phyloP scores from a whole-genome alignment of 495 filamentous ascomycete species.

The Tuber calosporum region DNA sequence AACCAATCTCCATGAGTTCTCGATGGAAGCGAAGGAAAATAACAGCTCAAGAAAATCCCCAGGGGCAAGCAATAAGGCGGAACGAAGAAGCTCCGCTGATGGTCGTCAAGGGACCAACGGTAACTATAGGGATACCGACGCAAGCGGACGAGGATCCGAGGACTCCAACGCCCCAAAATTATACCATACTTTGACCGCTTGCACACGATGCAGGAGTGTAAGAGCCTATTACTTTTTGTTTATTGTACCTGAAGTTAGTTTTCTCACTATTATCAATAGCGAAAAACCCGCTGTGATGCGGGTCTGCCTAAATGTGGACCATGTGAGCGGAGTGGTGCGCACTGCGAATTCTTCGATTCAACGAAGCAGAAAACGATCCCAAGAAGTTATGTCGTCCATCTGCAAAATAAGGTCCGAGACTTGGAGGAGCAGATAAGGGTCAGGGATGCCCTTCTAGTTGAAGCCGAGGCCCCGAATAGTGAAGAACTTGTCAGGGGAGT shows the following conservation, averaged over 20 bases:
- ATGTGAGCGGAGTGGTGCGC: slow-evolving; percentile 79
- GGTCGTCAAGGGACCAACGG: slow-evolving; percentile 16
- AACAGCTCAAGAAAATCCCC: slow-evolving; percentile 36
- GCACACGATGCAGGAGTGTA: slow-evolving; percentile 78
- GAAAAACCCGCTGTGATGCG: slow-evolving; percentile 90
- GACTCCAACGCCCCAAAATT: slow-evolving; percentile 50
- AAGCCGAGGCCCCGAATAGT: slow-evolving; percentile 60
- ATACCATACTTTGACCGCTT: slow-evolving; percentile 80
- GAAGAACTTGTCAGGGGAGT: slow-evolving; percentile 77
- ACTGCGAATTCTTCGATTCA: slow-evolving; percentile 90
- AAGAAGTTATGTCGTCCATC: slow-evolving; percentile 75
- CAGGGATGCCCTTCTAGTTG: slow-evolving; percentile 51
- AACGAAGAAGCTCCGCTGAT: slow-evolving; percentile 23
- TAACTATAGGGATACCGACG: slow-evolving; percentile 13
- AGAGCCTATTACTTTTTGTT: slow-evolving; percentile 40
- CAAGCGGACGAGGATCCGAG: slow-evolving; percentile 21
- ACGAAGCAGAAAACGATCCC: slow-evolving; percentile 68
- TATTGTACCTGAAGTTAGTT: slow-evolving; percentile 11
- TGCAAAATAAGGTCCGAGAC: slow-evolving; percentile 71
- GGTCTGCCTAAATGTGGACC: slow-evolving; percentile 83
- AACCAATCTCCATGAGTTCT: slow-evolving; percentile 39
- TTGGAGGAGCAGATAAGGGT: slow-evolving; percentile 66
- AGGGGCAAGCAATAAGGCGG: slow-evolving; percentile 13
- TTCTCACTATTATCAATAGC: slow-evolving; percentile 49
- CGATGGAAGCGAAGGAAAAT: slow-evolving; percentile 42